Conservation (phyloP, 805 yeast genomes). For the Nakazawaea molendinolei region DNA sequence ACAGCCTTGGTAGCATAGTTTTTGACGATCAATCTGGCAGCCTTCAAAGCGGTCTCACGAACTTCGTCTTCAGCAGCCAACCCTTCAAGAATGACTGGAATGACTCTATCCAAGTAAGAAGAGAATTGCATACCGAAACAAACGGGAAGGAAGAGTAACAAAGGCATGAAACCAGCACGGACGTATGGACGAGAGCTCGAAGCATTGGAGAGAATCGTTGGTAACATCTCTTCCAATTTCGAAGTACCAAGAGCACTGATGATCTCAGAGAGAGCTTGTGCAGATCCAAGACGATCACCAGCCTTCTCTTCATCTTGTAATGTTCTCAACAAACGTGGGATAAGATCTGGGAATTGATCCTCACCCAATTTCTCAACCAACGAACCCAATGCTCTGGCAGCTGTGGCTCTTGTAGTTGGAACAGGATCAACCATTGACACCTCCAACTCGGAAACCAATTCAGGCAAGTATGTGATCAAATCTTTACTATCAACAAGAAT, state of each 20-base stretch:
- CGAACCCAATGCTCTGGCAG: slow-evolving; percentile 95
- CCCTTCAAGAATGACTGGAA: slow-evolving; percentile 89
- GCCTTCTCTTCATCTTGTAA: slow-evolving; percentile 70
- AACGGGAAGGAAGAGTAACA: slow-evolving; percentile 84
- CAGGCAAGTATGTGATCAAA: slow-evolving; percentile 73
- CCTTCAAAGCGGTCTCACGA: slow-evolving; percentile 82
- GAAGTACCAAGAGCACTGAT: slow-evolving; percentile 83
- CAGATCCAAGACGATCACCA: slow-evolving; percentile 94
- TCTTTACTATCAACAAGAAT: slow-evolving; percentile 87
- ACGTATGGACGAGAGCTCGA: slow-evolving; percentile 58
- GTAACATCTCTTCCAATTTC: slow-evolving; percentile 85
- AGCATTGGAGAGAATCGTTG: slow-evolving; percentile 69
- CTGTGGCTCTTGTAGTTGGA: slow-evolving; percentile 94
- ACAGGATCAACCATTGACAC: slow-evolving; percentile 98
- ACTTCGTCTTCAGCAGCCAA: slow-evolving; percentile 82
- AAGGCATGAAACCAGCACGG: slow-evolving; percentile 90
- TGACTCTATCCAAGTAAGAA: slow-evolving; percentile 77
- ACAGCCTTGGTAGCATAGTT: slow-evolving; percentile 91
- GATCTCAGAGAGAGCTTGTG: slow-evolving; percentile 94
- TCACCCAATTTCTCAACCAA: slow-evolving; percentile 95
- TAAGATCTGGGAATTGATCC: slow-evolving; percentile 86
- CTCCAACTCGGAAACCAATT: slow-evolving; percentile 76
- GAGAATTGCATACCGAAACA: slow-evolving; percentile 90
- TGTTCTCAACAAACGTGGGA: slow-evolving; percentile 70
- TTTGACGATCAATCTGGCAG: slow-evolving; percentile 86